phyloP scores from a whole-genome alignment of 192 early-diverging fungal species.

The Podila epigama region DNA sequence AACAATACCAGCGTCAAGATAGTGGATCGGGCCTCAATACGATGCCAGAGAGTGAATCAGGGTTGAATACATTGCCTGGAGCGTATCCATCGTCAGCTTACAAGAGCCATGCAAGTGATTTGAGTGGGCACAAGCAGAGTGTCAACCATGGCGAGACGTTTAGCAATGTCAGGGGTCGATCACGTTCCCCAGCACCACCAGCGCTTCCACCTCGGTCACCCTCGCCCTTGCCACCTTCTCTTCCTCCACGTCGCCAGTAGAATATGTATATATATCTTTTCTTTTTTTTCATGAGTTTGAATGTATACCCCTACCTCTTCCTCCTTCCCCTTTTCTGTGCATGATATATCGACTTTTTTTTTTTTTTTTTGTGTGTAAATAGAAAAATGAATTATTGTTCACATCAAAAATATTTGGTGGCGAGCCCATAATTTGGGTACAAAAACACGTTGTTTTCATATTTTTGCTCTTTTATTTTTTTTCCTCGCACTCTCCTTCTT shows the following conservation, averaged over 20 bases:
- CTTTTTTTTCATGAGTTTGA: background rate
- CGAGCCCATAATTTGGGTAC: too few species aligned
- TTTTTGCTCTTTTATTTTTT: background rate
- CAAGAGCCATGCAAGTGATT: background rate
- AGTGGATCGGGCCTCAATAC: background rate
- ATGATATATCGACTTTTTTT: background rate
- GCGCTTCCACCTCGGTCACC: background rate
- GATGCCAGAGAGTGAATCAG: background rate
- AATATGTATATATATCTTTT: too few species aligned
- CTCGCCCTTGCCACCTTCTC: background rate
- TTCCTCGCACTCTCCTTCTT: background rate
- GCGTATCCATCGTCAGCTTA: constrained; percentile 3
- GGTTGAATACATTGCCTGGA: constrained; percentile 7
- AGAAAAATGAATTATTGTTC: background rate
- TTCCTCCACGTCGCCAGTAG: background rate
- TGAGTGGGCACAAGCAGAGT: background rate
- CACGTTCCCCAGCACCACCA: background rate
- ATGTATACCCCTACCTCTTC: background rate
- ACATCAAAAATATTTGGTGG: background rate
- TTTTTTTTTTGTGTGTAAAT: background rate
- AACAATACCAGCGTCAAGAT: background rate
- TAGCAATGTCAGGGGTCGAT: background rate
- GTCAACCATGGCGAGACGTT: constrained; percentile 1
- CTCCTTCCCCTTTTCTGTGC: background rate
- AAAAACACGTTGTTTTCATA: background rate